Evolutionary conservation across 192 early-diverging fungal genomes (phyloP), one percentile per base, ranked within the genome.

Genomic region (Coemansia sp.): DNA sequence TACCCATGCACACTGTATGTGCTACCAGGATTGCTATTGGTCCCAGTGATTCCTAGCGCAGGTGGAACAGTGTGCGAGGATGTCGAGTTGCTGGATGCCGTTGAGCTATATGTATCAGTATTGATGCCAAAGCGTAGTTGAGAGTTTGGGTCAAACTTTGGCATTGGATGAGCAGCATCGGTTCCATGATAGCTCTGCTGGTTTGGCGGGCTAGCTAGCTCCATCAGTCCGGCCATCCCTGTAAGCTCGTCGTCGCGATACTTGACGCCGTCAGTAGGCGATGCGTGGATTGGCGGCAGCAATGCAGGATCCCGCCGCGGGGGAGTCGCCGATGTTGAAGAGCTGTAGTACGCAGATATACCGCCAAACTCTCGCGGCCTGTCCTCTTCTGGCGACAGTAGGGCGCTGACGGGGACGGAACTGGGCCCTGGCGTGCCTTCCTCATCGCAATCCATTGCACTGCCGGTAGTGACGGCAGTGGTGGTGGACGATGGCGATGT

Each of bases 221-320:
- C 78, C 78, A 81, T 81, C 70, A 81, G 67, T 21, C 78, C 78
- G 2, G 72, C 73, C 78, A 81, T 81, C 10, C 78, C 78, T 0
- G 78, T 75, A 21, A 81, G 66, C 63, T 81, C 78, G 60, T 81
- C 78, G 30, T 81, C 78, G 63, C 78, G 66, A 60, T 81, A 81
- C 51, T 63, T 42, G 28, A 39, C 25, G 37, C 42, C 63, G 45
- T 56, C 58, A 3, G 40, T 40, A 15, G 67, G 48, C 21, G 30
- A 33, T 37, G 59, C 40, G n/a, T 65, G 62, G 58, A 75, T 74
- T 15, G 69, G 63, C 45, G 72, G 78, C 43, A 80, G 64, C 35
- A 68, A 64, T 2, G 61, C 58, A 10, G 66, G 65, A 26, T 59
- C 37, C 58, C 59, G 58, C 51, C 71, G 77, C 13, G 67, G 75